Evolutionary conservation across 768 basidiomycete species (phyloP), one percentile per base, ranked within the genome.

Genomic region (Phanerodontia chrysosporium): DNA sequence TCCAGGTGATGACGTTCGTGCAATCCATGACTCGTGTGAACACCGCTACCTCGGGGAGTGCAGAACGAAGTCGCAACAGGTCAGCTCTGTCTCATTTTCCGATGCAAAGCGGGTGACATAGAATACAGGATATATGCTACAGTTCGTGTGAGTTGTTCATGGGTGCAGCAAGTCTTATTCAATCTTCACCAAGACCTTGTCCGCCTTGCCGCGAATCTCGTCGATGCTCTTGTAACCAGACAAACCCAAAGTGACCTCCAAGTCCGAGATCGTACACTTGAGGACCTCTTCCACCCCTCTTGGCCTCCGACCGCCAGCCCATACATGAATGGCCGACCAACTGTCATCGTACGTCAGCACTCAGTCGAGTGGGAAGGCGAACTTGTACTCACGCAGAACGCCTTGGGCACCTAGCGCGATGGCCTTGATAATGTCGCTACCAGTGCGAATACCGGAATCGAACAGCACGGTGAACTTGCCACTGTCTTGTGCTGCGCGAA

Each of bases 391-490:
- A 91, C 85, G 76, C 21, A 94, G 70, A 16, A 95, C 85, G 8
- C 77, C 91, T 64, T 95, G 87, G 8, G 94, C 93, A 44, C 94
- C 92, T 0, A 95, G 77, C 1, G 92, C 92, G 28, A 95, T 72
- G 0, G 94, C 93, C 70, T 91, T 90, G 71, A 92, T 78, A 48
- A 94, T 82, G 62, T 96, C 94, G 45, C 84, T 82, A 12, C 90
- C 93, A 0, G 86, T 89, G 45, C 93, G 83, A 59, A 95, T 86
- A 7, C 93, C 92, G 52, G 85, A 92, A 67, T 88, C 86, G 65
- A 89, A 91, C 2, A 95, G 74, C 35, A 94, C 72, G 1, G 86
- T 85, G 39, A 92, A 70, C 58, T 80, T 80, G 1, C 88, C 88
- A 13, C 78, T 70, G 5, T 68, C 68, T 66, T 90, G 87, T 0